Conservation (phyloP, 805 yeast species). For the Barnettozyma sp. region DNA sequence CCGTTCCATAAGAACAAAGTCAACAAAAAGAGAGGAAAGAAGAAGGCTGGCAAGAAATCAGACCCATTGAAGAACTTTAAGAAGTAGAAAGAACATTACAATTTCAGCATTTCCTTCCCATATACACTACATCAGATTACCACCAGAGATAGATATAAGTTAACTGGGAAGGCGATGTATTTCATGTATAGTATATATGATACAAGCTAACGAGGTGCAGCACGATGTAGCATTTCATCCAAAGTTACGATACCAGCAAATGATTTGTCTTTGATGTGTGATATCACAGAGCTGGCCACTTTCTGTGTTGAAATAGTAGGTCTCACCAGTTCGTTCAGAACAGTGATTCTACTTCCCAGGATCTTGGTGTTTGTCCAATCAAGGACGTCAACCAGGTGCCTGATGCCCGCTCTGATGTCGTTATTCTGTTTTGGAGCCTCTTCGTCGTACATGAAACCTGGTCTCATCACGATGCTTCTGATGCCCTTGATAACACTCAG, state of each 20-base stretch:
- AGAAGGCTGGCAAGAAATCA: conserved; percentile 36
- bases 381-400: conserved; percentile 35
- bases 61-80: conserved; percentile 63
- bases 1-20: conserved; percentile 58
- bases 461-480: conserved; percentile 63
- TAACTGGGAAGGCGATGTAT: no score
- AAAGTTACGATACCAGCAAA: conserved; percentile 54
- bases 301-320: conserved; percentile 62
- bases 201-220: background rate
- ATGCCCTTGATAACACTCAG: conserved; percentile 38
- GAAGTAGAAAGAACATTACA: no score
- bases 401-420: conserved; percentile 36
- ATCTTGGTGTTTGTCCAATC: conserved; percentile 38
- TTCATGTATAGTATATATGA: no score
- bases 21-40: conserved; percentile 33
- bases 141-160: no score
- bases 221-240: conserved; percentile 37
- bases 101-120: no score
- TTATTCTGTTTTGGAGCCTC: conserved; percentile 23
- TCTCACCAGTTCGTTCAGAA: conserved; percentile 43
- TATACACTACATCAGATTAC: no score
- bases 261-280: conserved; percentile 42
- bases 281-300: conserved; percentile 55
- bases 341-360: conserved; percentile 32
- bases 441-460: conserved; percentile 77